These are phyloP conservation scores for Cutaneotrichosporon sp. DNA, from an alignment of 1,284 basidiomycete species.

Conservation along the genomic window DNA sequence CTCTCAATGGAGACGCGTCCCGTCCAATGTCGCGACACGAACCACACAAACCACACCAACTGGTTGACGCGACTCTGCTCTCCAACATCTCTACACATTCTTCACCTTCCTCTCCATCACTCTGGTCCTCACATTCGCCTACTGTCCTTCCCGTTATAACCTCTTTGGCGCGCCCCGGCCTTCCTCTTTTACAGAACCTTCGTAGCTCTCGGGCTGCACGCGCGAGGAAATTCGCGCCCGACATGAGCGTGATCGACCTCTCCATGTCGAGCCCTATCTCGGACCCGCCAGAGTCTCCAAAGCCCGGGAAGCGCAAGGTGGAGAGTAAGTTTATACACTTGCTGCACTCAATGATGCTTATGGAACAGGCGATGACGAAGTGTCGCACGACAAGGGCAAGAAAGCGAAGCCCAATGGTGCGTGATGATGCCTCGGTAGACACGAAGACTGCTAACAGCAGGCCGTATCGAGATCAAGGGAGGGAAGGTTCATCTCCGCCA, in stretches of 20 bases:
- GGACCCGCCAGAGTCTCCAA: constrained; percentile 2
- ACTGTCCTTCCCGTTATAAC: not conserved
- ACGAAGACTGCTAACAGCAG: constrained; percentile 1
- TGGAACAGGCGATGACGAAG: constrained; percentile 4
- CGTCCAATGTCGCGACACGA: not conserved
- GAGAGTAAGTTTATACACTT: constrained; percentile 1
- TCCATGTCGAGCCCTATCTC: constrained; percentile 18
- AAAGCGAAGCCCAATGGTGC: constrained; percentile 10
- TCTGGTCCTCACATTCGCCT: not conserved
- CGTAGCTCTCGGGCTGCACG: not conserved
- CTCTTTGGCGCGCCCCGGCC: not conserved
- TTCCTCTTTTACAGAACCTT: not conserved
- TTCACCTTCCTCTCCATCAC: not conserved
- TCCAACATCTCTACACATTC: not conserved
- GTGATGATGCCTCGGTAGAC: not conserved
- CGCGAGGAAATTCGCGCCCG: not conserved
- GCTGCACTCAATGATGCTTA: not conserved
- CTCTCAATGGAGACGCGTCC: constrained; percentile 5
- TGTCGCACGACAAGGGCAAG: constrained; percentile 6
- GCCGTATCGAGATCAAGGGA: constrained; percentile 35
- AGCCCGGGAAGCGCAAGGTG: constrained; percentile 17
- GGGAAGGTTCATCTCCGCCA: constrained; percentile 37
- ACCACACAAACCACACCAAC: constrained; percentile 5
- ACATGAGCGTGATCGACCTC: constrained; percentile 20
- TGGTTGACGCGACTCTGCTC: constrained; percentile 17